These are phyloP conservation scores for Pythium volutum DNA, from an alignment of 352 stramenopile species.

Conservation along the genomic window DNA sequence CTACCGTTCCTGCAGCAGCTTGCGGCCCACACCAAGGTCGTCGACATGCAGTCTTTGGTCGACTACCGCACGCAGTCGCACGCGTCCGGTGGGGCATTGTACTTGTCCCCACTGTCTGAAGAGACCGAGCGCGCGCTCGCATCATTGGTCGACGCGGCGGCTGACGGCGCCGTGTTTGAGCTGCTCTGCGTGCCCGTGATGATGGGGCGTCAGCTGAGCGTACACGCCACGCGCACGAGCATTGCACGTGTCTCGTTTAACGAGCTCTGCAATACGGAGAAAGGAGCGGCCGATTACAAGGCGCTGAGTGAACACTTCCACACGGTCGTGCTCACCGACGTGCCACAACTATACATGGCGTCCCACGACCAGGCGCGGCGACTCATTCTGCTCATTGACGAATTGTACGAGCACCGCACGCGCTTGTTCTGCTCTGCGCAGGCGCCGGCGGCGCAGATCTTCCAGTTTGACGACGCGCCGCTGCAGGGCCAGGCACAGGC, in stretches of 20 bases:
- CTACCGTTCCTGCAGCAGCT: constrained; percentile 95
- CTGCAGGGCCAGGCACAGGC: constrained; percentile 24
- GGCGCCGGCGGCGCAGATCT: constrained; percentile 45
- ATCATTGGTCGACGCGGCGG: constrained; percentile 37
- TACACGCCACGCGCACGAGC: constrained; percentile 39
- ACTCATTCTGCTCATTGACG: constrained; percentile 97
- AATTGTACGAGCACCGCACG: constrained; percentile 93
- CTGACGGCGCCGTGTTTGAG: constrained; percentile 29
- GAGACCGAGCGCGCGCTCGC: constrained; percentile 39
- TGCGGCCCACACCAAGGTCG: constrained; percentile 81
- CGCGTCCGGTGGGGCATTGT: constrained; percentile 31
- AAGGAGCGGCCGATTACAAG: constrained; percentile 95
- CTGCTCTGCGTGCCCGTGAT: constrained; percentile 65
- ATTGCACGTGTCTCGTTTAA: constrained; percentile 87
- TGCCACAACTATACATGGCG: constrained; percentile 84
- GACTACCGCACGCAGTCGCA: constrained; percentile 73
- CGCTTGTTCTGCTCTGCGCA: constrained; percentile 55
- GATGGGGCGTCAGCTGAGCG: constrained; percentile 63
- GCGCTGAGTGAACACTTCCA: constrained; percentile 90
- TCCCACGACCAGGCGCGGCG: constrained; percentile 91
- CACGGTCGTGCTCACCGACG: constrained; percentile 87
- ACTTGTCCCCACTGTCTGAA: constrained; percentile 47
- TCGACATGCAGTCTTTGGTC: constrained; percentile 62
- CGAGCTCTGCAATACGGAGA: constrained; percentile 93
- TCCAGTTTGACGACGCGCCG: constrained; percentile 58